Conservation (phyloP, 2,329 filamentous ascomycete species). For the Periconia digitata region DNA sequence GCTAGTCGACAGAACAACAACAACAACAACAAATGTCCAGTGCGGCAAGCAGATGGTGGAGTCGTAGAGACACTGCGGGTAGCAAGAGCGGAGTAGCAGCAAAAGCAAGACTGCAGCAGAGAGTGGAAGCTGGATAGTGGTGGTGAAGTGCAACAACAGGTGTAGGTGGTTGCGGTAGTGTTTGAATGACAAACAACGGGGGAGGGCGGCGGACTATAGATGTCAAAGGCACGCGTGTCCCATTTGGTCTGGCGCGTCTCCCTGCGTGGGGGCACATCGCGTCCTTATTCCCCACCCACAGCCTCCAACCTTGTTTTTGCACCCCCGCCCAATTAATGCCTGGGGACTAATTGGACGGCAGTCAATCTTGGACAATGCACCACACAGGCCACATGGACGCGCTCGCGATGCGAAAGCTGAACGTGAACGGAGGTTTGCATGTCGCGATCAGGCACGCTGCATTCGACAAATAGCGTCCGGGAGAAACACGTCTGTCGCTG, state of each 20-base stretch:
- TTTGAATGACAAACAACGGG: neutral
- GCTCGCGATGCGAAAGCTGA: conserved; percentile 23
- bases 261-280: conserved; percentile 13
- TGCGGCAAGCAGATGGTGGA: neutral
- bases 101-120: neutral
- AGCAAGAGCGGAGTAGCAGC: neutral
- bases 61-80: neutral
- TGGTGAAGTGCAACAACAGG: neutral
- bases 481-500: conserved; percentile 6
- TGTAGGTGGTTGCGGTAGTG: neutral
- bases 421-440: conserved; percentile 13
- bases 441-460: conserved; percentile 17
- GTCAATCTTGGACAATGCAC: neutral
- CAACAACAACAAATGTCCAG: neutral
- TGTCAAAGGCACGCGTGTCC: neutral
- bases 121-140: neutral
- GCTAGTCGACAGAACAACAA: neutral
- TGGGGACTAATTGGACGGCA: conserved; percentile 14
- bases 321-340: neutral
- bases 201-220: neutral
- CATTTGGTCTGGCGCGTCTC: conserved; percentile 25
- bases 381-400: conserved; percentile 20
- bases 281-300: conserved; percentile 18
- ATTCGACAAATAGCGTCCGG: conserved; percentile 12
- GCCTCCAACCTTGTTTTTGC: conserved; percentile 16